A percentile compares a stretch with the other conserved stretches of the same genome.
These are phyloP conservation scores for Penicillium verrucosum DNA, from an alignment of 2,329 filamentous ascomycete genomes.

Conservation along the genomic window DNA sequence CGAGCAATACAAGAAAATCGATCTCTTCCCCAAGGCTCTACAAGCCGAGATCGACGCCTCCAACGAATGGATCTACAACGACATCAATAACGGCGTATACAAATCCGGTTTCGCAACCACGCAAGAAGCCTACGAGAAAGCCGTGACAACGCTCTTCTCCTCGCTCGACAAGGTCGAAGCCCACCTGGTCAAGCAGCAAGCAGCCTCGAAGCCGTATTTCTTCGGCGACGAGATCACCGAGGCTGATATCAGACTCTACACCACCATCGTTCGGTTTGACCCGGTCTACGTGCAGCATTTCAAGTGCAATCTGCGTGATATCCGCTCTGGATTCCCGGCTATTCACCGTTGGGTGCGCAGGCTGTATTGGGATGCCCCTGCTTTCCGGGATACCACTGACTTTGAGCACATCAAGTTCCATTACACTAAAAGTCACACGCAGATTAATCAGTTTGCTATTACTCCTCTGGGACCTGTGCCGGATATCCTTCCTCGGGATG, in stretches of 20 bases:
- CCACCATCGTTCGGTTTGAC: constrained; percentile 71
- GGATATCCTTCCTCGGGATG: constrained; percentile 70
- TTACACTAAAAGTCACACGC: constrained; percentile 63
- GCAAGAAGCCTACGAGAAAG: constrained; percentile 75
- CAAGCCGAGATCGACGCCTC: constrained; percentile 67
- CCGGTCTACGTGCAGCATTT: constrained; percentile 78
- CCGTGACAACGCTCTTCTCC: constrained; percentile 68
- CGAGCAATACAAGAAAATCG: constrained; percentile 57
- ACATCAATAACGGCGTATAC: constrained; percentile 53
- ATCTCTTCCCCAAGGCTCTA: constrained; percentile 67
- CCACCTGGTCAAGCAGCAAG: constrained; percentile 55
- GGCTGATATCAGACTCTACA: constrained; percentile 73
- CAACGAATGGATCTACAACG: constrained; percentile 76
- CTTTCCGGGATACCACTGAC: constrained; percentile 79
- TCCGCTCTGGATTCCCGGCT: constrained; percentile 76
- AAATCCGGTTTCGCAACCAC: constrained; percentile 77
- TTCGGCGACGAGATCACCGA: constrained; percentile 76
- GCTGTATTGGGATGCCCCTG: constrained; percentile 77
- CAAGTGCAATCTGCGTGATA: constrained; percentile 80
- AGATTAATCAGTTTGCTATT: constrained; percentile 67
- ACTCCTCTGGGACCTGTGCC: constrained; percentile 82
- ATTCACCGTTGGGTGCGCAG: constrained; percentile 78
- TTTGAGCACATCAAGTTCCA: constrained; percentile 93
- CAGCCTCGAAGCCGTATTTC: constrained; percentile 57
- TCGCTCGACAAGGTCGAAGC: constrained; percentile 73